Evolutionary conservation across 345 rosid genomes (phyloP), one percentile per base, ranked within the genome.

Genomic region (Arabidopsis thaliana): DNA sequence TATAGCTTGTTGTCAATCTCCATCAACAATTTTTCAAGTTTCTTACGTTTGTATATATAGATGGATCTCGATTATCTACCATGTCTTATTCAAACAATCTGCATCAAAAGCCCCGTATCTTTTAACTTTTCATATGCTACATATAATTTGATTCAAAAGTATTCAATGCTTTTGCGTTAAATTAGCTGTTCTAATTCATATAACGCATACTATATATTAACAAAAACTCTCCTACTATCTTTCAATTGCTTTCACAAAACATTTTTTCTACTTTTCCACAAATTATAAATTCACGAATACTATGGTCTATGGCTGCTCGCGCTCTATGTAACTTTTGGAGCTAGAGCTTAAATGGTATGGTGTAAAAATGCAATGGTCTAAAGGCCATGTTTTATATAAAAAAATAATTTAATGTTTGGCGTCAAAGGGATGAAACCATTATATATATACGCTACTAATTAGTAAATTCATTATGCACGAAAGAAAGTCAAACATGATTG

Each of bases 401-500:
- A 24, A 0, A 60, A 12, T 33, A 41, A 20, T 42, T 28, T 57
- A 68, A 28, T 14, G 8, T 40, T 57, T 44, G 20, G 44, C 67
- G 49, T 59, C 28, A 32, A 34, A 59, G n/a, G 36, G 28, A 34
- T 46, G 74, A 23, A 59, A 23, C 45, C 58, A 34, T 59, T 22
- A 20, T n/a, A 33, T 22, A 7, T n/a, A 28, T 22, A 22, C 44
- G 32, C 52, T 12, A 69, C 36, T 45, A 32, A 44, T 45, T 56
- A 22, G 45, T 57, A 70, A 34, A 4, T 23, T 25, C 34, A 12
- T 53, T 8, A 62, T 52, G 69, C n/a, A 61, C 10, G 63, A 63
- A 62, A 63, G 63, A 63, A 62, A 72, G 70, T 73, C 52, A 57
- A 22, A 23, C 28, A 63, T 41, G 70, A 63, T 52, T 73, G 70